Evolutionary conservation across 257 asterid species (phyloP).

Genomic region (Galeopsis tetrahit): DNA sequence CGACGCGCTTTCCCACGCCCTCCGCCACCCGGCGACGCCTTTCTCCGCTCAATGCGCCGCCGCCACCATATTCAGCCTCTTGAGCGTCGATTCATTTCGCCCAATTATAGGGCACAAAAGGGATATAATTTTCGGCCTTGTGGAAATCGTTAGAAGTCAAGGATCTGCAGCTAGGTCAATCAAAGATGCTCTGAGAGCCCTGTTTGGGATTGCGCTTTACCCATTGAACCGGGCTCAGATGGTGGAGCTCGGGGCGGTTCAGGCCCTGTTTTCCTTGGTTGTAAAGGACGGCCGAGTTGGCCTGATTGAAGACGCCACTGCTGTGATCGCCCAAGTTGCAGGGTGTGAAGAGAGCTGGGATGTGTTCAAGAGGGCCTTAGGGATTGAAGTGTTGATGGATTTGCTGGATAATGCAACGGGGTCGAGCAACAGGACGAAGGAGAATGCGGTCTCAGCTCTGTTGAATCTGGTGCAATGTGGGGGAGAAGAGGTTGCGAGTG

Average conservation of each 20-base stretch:
- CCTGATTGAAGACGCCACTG: slow-evolving; percentile 86
- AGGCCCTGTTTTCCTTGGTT: slow-evolving; percentile 68
- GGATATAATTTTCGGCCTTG: slow-evolving; percentile 80
- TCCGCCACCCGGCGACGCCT: slow-evolving; percentile 77
- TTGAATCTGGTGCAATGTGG: slow-evolving; percentile 80
- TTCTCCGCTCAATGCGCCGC: slow-evolving; percentile 84
- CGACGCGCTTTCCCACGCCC: slow-evolving; percentile 95
- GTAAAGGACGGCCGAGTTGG: slow-evolving; percentile 76
- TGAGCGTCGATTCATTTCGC: slow-evolving; percentile 64
- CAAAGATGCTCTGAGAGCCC: slow-evolving; percentile 81
- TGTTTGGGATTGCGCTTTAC: slow-evolving; percentile 73
- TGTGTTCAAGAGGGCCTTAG: slow-evolving; percentile 66
- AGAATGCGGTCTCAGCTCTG: slow-evolving; percentile 75
- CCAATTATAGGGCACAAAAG: slow-evolving; percentile 86
- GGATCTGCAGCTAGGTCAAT: slow-evolving; percentile 70
- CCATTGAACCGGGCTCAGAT: slow-evolving; percentile 73
- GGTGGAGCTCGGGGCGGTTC: slow-evolving; percentile 83
- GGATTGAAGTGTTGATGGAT: slow-evolving; percentile 78
- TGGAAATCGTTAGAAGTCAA: slow-evolving; percentile 57
- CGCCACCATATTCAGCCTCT: slow-evolving; percentile 74
- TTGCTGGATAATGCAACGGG: slow-evolving; percentile 80
- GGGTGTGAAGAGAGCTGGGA: slow-evolving; percentile 94
- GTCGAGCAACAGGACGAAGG: slow-evolving; percentile 76
- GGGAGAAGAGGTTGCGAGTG: slow-evolving; percentile 55
- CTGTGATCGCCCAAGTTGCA: slow-evolving; percentile 90